Conservation (phyloP, 2,329 filamentous ascomycete species). For the Dactylonectria macrodidyma region DNA sequence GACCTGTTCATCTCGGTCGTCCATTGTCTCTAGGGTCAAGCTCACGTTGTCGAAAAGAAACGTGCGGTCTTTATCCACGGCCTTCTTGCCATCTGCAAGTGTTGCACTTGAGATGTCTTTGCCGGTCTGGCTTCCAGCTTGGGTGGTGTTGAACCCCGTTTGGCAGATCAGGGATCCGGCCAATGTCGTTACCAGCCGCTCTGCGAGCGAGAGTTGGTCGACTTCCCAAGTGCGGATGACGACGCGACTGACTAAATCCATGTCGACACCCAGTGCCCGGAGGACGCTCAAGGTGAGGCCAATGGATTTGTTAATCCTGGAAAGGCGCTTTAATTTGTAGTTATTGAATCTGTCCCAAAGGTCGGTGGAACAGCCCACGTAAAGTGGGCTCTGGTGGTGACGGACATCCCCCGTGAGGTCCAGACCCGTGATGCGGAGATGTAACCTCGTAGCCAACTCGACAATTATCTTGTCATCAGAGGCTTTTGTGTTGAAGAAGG, state of each 20-base stretch:
- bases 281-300: constrained; percentile 10
- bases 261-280: not conserved
- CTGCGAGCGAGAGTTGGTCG: constrained; percentile 22
- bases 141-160: constrained; percentile 28
- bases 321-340: not conserved
- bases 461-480: no score
- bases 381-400: constrained; percentile 27
- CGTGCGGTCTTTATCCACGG: no score
- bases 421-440: not conserved
- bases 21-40: no score
- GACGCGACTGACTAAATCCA: not conserved
- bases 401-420: constrained; percentile 12
- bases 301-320: constrained; percentile 20
- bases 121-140: no score
- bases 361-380: constrained; percentile 30
- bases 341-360: not conserved
- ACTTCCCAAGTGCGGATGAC: constrained; percentile 8
- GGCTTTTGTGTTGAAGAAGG: not conserved
- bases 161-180: constrained; percentile 25
- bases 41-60: no score
- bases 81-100: no score
- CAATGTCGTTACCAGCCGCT: constrained; percentile 28
- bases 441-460: no score
- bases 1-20: no score
- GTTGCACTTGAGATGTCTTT: no score